Conservation (phyloP, 768 basidiomycete genomes). For the Russula dissimulans region DNA sequence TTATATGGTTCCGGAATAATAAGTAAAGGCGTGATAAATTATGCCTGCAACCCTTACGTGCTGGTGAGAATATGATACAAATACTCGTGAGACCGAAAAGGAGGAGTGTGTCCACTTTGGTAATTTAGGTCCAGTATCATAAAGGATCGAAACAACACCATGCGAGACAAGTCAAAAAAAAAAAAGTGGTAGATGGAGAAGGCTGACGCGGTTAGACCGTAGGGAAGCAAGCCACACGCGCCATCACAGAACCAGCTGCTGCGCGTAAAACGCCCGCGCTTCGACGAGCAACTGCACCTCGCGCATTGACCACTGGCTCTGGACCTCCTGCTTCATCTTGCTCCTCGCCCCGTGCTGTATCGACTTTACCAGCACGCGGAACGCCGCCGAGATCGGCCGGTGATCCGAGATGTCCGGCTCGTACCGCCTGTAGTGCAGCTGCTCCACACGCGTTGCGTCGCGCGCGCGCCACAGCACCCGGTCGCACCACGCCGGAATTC, state of each 20-base stretch:
- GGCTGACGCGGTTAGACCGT: not conserved
- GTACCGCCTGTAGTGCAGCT: constrained; percentile 69
- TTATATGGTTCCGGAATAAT: not conserved
- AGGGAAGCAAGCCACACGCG: not conserved
- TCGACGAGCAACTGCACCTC: constrained; percentile 26
- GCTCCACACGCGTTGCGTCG: constrained; percentile 46
- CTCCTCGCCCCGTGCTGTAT: constrained; percentile 52
- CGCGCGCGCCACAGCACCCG: constrained; percentile 73
- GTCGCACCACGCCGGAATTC: constrained; percentile 95
- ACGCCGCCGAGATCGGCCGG: constrained; percentile 76
- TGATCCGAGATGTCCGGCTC: constrained; percentile 89
- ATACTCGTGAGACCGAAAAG: not conserved
- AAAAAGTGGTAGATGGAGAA: not conserved
- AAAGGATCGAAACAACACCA: not conserved
- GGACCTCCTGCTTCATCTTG: constrained; percentile 46
- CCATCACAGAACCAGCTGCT: constrained; percentile 25
- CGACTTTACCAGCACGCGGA: constrained; percentile 63
- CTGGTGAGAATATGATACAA: not conserved
- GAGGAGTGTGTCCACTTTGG: not conserved
- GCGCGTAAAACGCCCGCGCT: constrained; percentile 29
- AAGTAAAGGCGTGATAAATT: not conserved
- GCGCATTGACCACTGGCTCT: constrained; percentile 40
- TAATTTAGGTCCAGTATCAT: constrained; percentile 1
- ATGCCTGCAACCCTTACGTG: not conserved
- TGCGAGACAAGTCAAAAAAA: not conserved